These are phyloP conservation scores for Schizopora paradoxa DNA, from an alignment of 1,284 basidiomycete species.

Conservation along the genomic window DNA sequence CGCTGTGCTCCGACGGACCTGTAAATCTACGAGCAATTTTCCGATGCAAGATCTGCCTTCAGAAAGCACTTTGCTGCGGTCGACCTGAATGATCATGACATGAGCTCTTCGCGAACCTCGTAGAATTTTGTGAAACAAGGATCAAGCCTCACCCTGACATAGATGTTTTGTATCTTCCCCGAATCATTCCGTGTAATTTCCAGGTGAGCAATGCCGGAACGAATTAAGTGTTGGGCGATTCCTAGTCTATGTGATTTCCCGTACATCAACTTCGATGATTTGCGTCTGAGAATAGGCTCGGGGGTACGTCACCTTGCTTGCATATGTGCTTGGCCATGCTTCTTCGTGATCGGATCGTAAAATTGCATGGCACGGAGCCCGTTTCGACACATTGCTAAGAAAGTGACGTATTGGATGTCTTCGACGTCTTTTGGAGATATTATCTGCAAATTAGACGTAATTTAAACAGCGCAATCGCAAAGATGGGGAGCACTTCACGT, in stretches of 20 bases:
- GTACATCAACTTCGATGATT: conserved; percentile 1
- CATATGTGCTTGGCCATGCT: conserved; percentile 92
- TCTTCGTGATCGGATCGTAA: conserved; percentile 73
- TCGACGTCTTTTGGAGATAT: conserved; percentile 61
- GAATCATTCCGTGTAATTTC: conserved; percentile 56
- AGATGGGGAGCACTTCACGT: background rate
- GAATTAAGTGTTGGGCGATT: conserved; percentile 73
- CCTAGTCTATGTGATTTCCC: conserved; percentile 48
- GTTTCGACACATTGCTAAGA: conserved; percentile 79
- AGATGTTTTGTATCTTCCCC: conserved; percentile 61
- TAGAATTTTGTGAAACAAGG: conserved; percentile 4
- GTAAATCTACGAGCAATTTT: conserved; percentile 69
- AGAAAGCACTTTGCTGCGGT: conserved; percentile 59
- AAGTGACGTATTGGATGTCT: conserved; percentile 75
- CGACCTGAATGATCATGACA: conserved; percentile 46
- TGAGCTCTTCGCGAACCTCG: too few relatives aligned
- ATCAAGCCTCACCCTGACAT: conserved; percentile 56
- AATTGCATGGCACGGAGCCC: conserved; percentile 77
- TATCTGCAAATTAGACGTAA: conserved; percentile 40
- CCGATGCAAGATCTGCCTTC: conserved; percentile 63
- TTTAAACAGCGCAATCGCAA: background rate
- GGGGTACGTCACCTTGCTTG: conserved; percentile 66
- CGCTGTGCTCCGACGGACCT: conserved; percentile 79
- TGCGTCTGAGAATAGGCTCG: too few relatives aligned
- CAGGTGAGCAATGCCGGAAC: conserved; percentile 62